Base-by-base conservation (phyloP, 2,329 filamentous ascomycete species). In the Aspergillus jensenii region DNA sequence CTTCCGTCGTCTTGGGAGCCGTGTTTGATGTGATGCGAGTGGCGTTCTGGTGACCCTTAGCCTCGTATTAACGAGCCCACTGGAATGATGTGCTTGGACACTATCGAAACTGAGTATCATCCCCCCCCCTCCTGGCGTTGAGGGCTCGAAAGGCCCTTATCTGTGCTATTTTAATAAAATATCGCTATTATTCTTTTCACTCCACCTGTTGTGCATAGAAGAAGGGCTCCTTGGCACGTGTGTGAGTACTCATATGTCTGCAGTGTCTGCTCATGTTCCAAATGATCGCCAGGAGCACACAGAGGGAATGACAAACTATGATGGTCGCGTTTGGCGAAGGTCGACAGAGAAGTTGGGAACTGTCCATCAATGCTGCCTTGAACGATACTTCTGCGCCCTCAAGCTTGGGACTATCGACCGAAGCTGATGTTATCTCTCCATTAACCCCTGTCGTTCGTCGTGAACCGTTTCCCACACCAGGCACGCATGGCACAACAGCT, bases 131-230 rank as follows among this genome's bases (percentile, higher is more conserved):
- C 31, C 23, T 7, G 46, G 7, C 8, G 23, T 21, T 33, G 17
- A 11, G 11, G 17, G 46, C 35, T 9, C 7, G 12, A 48, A 31
- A 5, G 15, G 21, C 19, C 27, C 27, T 9, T 35, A 33, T 21
- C 46, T 14, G 46, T 48, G 46, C n/a, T 48, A 17, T 35, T 49
- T 31, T 49, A 49, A 49, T 39, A 49, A 39, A 49, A 49, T 31
- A 49, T 37, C 31, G 17, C 3, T 17, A 9, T 14, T 49, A 6
- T 37, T 49, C 17, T 39, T 49, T 21, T 39, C 11, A 12, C 12
- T 37, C 11, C 9, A 39, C 12, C 3, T 14, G 19, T 45, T 45
- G 41, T 21, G 41, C 41, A 21, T 9, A 25, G 41, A 45, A 21
- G 21, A 21, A 23, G 47, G 17, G 23, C 39, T 21, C 15, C 46